A percentile compares a stretch with the other conserved stretches of the same genome.
Evolutionary conservation across 805 yeast species (phyloP).

Genomic region (Brettanomyces naardenensis): DNA sequence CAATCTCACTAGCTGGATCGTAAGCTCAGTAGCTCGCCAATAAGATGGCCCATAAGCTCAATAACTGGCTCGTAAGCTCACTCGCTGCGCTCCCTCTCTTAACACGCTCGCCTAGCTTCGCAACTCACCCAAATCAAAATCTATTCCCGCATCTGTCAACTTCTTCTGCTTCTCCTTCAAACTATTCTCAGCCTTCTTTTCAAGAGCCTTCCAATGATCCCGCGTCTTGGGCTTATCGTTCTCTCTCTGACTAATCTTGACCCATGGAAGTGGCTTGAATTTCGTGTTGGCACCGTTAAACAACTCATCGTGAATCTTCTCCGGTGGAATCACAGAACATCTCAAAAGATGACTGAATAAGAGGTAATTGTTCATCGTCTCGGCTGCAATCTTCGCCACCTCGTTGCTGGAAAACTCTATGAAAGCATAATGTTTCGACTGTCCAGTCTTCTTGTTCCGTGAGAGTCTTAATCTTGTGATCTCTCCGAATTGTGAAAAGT

Average conservation of each 20-base stretch:
- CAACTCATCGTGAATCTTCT: constrained; percentile 46
- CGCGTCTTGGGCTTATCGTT: constrained; percentile 51
- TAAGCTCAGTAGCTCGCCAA: no score
- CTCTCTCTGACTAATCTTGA: constrained; percentile 41
- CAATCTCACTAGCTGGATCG: no score
- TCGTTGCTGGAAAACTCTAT: constrained; percentile 68
- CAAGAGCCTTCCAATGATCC: constrained; percentile 48
- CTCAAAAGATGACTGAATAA: constrained; percentile 81
- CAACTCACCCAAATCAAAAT: constrained; percentile 35
- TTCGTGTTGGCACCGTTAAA: constrained; percentile 49
- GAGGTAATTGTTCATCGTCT: constrained; percentile 92
- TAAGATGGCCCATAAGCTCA: no score
- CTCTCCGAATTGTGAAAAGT: constrained; percentile 87
- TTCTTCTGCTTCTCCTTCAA: constrained; percentile 37
- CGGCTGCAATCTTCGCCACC: constrained; percentile 85
- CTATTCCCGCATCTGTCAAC: constrained; percentile 52
- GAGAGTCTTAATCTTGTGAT: constrained; percentile 73
- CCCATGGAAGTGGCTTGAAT: constrained; percentile 55
- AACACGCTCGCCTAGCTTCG: no score
- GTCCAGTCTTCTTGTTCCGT: constrained; percentile 84
- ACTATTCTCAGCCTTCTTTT: constrained; percentile 34
- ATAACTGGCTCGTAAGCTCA: no score
- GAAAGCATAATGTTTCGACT: constrained; percentile 86
- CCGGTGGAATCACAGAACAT: constrained; percentile 46
- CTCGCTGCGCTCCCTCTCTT: no score